Percentiles rank a stretch among this genome's conserved stretches.
These are phyloP conservation scores for Auricularia heimuer DNA, from an alignment of 768 basidiomycete genomes.

Conservation along the genomic window DNA sequence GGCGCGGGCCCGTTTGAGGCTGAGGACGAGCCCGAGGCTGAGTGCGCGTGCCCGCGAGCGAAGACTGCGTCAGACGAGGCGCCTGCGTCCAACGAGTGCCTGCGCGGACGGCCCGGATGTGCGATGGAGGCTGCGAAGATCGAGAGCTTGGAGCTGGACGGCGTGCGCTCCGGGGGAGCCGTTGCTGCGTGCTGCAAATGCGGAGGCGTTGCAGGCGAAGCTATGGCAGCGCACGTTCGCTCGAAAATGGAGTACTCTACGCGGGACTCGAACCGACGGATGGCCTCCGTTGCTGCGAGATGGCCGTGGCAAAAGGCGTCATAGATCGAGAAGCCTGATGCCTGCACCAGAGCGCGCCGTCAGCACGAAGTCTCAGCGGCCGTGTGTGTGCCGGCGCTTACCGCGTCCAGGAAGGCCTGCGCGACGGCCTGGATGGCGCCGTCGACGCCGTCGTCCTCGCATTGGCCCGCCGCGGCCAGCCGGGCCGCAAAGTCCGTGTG, in stretches of 20 bases:
- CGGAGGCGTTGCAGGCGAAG: slow-evolving; percentile 3
- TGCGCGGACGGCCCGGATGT: slow-evolving; percentile 12
- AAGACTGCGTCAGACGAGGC: not conserved
- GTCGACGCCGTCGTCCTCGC: slow-evolving; percentile 17
- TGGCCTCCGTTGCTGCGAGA: slow-evolving; percentile 64
- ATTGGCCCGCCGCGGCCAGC: slow-evolving; percentile 38
- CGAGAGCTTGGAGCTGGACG: slow-evolving; percentile 16
- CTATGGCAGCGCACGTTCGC: slow-evolving; percentile 12
- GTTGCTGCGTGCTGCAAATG: not conserved
- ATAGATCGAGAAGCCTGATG: slow-evolving; percentile 66
- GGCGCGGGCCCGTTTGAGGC: slow-evolving; percentile 17
- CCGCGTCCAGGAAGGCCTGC: slow-evolving; percentile 16
- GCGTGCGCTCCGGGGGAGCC: not conserved
- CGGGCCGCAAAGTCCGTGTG: slow-evolving; percentile 59
- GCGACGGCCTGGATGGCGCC: slow-evolving; percentile 16
- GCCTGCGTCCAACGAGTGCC: slow-evolving; percentile 3
- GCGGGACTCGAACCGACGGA: slow-evolving; percentile 55
- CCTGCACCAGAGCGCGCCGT: slow-evolving; percentile 32
- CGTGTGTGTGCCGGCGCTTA: slow-evolving; percentile 8
- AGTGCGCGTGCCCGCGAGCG: not conserved
- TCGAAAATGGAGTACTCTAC: slow-evolving; percentile 81
- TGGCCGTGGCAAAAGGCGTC: slow-evolving; percentile 83
- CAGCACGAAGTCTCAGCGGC: too few relatives aligned
- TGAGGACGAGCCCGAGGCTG: slow-evolving; percentile 1
- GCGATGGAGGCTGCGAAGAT: slow-evolving; percentile 10